phyloP scores from a whole-genome alignment of 306 rosid genomes.

The Luffa acutangula region DNA sequence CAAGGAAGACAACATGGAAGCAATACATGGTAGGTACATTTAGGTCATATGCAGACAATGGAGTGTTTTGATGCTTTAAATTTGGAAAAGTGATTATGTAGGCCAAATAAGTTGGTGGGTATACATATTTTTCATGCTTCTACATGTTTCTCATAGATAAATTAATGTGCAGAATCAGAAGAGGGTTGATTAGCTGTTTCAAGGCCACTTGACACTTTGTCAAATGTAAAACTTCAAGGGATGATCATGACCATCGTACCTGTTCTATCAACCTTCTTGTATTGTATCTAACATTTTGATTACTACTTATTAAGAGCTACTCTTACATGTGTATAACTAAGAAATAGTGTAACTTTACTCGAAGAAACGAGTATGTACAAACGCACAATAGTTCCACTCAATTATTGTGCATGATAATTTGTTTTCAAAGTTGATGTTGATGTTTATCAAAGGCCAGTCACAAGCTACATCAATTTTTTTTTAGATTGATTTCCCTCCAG shows the following conservation, averaged over 20 bases:
- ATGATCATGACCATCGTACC: background rate
- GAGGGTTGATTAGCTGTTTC: slow-evolving; percentile 31
- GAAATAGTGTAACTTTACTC: background rate
- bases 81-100: background rate
- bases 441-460: background rate
- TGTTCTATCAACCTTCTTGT: background rate
- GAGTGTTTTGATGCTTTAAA: background rate
- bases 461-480: background rate
- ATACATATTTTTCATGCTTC: background rate
- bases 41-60: background rate
- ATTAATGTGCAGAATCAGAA: slow-evolving; percentile 51
- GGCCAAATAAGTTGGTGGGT: background rate
- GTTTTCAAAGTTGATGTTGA: background rate
- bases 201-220: background rate
- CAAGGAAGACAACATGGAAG: slow-evolving; percentile 88
- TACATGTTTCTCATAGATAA: background rate
- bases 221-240: background rate
- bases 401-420: background rate
- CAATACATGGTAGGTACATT: slow-evolving; percentile 51
- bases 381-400: background rate
- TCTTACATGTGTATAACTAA: background rate
- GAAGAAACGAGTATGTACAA: background rate
- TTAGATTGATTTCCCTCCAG: background rate
- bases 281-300: background rate
- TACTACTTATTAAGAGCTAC: background rate